These are phyloP conservation scores for Metschnikowia dekortorum DNA, from an alignment of 805 yeast species.

Conservation along the genomic window DNA sequence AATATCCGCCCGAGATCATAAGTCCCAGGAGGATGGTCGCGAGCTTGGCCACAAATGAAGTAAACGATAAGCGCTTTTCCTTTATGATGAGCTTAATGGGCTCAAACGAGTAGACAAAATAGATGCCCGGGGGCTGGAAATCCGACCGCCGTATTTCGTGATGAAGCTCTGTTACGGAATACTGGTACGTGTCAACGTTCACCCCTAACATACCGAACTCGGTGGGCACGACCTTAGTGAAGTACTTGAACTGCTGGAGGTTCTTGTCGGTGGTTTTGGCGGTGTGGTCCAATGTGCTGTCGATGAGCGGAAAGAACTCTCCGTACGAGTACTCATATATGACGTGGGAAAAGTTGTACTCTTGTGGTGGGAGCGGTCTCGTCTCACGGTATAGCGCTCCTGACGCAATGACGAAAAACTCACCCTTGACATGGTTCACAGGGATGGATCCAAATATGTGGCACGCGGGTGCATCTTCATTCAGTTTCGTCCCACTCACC, in stretches of 20 bases:
- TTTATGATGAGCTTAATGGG: constrained; percentile 67
- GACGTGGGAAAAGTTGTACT: constrained; percentile 75
- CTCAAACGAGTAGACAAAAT: constrained; percentile 82
- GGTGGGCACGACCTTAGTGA: constrained; percentile 80
- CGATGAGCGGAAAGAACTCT: constrained; percentile 76
- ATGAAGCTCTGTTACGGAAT: constrained; percentile 60
- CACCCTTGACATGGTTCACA: constrained; percentile 82
- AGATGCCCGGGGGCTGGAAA: constrained; percentile 64
- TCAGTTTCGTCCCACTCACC: constrained; percentile 34
- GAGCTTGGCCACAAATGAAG: constrained; percentile 70
- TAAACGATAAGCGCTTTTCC: constrained; percentile 72
- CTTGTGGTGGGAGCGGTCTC: constrained; percentile 43
- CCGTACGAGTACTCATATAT: constrained; percentile 90
- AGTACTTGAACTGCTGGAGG: constrained; percentile 56
- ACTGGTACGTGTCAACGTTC: constrained; percentile 77
- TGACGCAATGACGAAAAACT: constrained; percentile 75
- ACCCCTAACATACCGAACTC: constrained; percentile 66
- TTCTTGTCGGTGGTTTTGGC: constrained; percentile 51
- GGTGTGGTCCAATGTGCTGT: constrained; percentile 84
- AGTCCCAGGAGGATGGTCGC: constrained; percentile 84
- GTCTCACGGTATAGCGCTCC: constrained; percentile 60
- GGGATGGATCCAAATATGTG: constrained; percentile 79
- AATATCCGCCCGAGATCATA: constrained; percentile 64
- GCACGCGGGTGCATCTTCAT: constrained; percentile 72
- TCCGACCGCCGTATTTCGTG: constrained; percentile 14